These are phyloP conservation scores for Vitellaria paradoxa DNA, from an alignment of 179 eudicot genomes.

Conservation along the genomic window DNA sequence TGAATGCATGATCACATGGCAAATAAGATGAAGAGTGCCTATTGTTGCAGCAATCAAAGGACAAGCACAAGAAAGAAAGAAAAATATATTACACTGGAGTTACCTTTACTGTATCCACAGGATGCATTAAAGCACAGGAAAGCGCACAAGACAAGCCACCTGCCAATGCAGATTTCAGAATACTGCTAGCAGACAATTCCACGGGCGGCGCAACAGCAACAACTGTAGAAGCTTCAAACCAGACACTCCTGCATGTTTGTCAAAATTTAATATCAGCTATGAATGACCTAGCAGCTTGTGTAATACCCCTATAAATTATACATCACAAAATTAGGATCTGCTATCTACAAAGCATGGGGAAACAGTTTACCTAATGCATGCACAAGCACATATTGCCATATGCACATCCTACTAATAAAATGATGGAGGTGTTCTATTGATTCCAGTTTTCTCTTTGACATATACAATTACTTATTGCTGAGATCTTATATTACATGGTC, in stretches of 20 bases:
- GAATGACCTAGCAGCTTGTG: neutral
- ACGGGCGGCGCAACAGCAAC: slow-evolving; percentile 94
- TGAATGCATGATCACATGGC: neutral
- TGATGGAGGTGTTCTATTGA: neutral
- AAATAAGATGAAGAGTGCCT: neutral
- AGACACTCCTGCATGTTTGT: slow-evolving; percentile 53
- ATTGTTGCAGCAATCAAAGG: neutral
- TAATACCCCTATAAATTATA: neutral
- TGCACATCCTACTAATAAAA: neutral
- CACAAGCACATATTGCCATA: neutral
- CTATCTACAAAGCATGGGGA: neutral
- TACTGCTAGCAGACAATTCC: slow-evolving; percentile 74
- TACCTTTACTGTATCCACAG: slow-evolving; percentile 89
- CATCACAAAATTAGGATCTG: too few relatives aligned
- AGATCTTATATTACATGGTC: neutral
- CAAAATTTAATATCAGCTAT: neutral
- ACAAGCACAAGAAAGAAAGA: neutral
- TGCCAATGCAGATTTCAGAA: slow-evolving; percentile 84
- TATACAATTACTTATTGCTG: neutral
- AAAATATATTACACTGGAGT: slow-evolving; percentile 2
- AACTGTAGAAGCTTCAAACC: slow-evolving; percentile 96
- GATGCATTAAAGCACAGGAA: slow-evolving; percentile 86
- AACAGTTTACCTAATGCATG: neutral
- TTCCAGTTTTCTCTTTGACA: neutral
- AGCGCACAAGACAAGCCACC: slow-evolving; percentile 94